phyloP scores from a whole-genome alignment of 176 grass and related monocot genomes.

The barley (Hordeum vulgare) region MorexV3_pseudomolecules_assembly NC_058519.1:460002077-460002576 shows the following conservation, averaged over 20 bases:
- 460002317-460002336: background rate
- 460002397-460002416: background rate
- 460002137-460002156: no score
- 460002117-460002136: no score
- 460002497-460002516: background rate
- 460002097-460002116: no score
- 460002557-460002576: background rate
- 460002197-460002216: no score
- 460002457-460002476: background rate
- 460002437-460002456: background rate
- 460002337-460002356: background rate
- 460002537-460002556: background rate
- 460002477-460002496: background rate
- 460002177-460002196: no score
- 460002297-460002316: no score
- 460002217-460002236: no score
- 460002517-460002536: background rate
- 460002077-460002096: no score
- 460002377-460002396: slow-evolving; percentile 3
- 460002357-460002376: background rate
- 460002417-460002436: background rate
- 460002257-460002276: no score
- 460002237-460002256: no score
- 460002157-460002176: no score
- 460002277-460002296: no score